Evolutionary conservation across 768 basidiomycete genomes (phyloP).

Genomic region (Termitomyces sp.): DNA sequence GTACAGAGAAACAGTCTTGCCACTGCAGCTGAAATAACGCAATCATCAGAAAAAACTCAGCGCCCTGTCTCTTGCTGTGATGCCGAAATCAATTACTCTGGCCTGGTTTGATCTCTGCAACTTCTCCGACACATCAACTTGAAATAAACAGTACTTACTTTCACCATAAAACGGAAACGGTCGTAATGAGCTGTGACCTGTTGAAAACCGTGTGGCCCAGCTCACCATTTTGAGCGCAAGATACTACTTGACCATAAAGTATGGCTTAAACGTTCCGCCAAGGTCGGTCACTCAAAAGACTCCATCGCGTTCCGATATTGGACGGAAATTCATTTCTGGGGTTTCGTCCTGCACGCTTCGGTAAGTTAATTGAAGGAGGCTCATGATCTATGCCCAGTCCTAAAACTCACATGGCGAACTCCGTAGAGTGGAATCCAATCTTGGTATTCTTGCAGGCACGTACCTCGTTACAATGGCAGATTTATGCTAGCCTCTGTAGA

Average conservation of each 20-base stretch:
- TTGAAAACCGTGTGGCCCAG: not conserved
- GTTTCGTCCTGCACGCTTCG: not conserved
- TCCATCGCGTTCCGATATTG: not conserved
- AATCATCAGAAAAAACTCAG: not conserved
- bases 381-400: not conserved
- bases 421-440: not conserved
- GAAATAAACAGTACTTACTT: not conserved
- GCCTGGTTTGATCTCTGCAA: not conserved
- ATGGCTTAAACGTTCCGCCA: not conserved
- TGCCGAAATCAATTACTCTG: not conserved
- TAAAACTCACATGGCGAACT: too few relatives aligned
- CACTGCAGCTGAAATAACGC: not conserved
- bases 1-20: not conserved
- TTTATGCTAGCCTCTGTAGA: not conserved
- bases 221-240: too few relatives aligned
- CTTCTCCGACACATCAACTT: not conserved
- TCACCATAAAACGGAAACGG: not conserved
- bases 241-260: not conserved
- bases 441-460: not conserved
- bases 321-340: not conserved
- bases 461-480: not conserved
- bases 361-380: not conserved
- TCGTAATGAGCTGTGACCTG: not conserved
- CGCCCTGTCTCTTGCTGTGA: not conserved
- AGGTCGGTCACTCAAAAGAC: not conserved